phyloP scores from a whole-genome alignment of 2,329 filamentous ascomycete species.

The Pseudocercospora fijiensis region DNA sequence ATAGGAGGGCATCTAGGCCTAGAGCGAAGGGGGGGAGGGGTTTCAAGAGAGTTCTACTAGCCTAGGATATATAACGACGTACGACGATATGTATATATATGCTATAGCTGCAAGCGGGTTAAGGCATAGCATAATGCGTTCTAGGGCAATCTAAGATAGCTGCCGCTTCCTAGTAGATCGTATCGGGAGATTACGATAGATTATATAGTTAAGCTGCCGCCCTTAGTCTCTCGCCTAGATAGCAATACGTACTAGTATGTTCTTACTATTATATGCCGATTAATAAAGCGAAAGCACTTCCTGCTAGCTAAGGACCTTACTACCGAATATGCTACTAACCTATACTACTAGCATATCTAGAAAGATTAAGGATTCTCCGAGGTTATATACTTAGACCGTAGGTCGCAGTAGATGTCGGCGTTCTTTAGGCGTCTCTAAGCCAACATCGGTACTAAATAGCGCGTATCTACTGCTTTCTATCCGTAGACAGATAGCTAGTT shows the following conservation, averaged over 20 bases:
- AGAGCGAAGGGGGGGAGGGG: not conserved
- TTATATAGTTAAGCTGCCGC: not conserved
- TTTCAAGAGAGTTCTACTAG: not conserved
- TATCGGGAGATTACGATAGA: not conserved
- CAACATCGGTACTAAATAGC: not conserved
- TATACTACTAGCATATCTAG: not conserved
- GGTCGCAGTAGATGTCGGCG: not conserved
- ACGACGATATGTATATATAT: not conserved
- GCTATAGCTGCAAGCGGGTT: not conserved
- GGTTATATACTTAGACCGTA: not conserved
- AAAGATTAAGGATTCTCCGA: not conserved
- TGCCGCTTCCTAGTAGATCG: not conserved
- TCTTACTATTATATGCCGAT: not conserved
- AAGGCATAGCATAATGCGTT: not conserved
- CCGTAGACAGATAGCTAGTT: not conserved
- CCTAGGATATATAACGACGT: not conserved
- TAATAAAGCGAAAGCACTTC: not conserved
- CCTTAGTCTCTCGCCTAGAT: not conserved
- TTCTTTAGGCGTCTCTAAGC: not conserved
- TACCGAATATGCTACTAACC: not conserved
- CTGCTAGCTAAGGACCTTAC: not conserved
- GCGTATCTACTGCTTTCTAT: constrained; percentile 4
- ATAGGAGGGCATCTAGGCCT: not conserved
- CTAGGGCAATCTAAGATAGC: not conserved
- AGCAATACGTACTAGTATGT: not conserved